Conservation (phyloP, 1,139 yeast genomes). For the Geotrichum aggregatum region DNA sequence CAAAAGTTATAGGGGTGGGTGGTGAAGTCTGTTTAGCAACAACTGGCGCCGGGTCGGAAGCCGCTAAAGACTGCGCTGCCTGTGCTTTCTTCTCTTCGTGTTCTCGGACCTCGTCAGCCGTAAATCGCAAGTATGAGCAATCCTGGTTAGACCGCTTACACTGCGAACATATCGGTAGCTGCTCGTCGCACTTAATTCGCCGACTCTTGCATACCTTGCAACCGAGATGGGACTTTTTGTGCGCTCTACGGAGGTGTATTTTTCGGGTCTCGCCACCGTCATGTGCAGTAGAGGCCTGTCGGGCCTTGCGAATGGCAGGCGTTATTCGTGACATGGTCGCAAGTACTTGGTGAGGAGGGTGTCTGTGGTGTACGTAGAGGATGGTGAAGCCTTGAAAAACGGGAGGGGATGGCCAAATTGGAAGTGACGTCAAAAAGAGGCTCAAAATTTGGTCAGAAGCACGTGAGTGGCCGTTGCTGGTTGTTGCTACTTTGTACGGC, state of each 20-base stretch:
- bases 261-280: constrained; percentile 19
- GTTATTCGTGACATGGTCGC: constrained; percentile 5
- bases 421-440: too few species aligned
- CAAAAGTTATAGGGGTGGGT: too few species aligned
- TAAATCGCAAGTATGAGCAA: constrained; percentile 33
- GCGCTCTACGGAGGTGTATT: constrained; percentile 50
- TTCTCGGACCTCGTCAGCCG: constrained; percentile 28
- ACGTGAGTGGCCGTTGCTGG: too few species aligned
- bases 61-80: constrained; percentile 8
- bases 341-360: too few species aligned
- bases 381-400: too few species aligned
- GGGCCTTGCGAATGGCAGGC: neutral
- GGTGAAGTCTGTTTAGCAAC: too few species aligned
- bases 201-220: constrained; percentile 66
- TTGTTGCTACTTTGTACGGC: too few species aligned
- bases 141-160: constrained; percentile 52
- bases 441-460: too few species aligned
- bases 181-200: constrained; percentile 65
- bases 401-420: too few species aligned
- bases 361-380: too few species aligned
- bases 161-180: constrained; percentile 57
- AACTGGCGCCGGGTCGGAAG: neutral
- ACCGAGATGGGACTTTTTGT: constrained; percentile 52
- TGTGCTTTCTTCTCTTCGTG: constrained; percentile 15
- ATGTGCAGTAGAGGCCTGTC: constrained; percentile 1